A percentile compares a stretch with the other conserved stretches of the same genome.
These are phyloP conservation scores for Scytalidium lignicola DNA, from an alignment of 2,329 filamentous ascomycete species.

Conservation along the genomic window DNA sequence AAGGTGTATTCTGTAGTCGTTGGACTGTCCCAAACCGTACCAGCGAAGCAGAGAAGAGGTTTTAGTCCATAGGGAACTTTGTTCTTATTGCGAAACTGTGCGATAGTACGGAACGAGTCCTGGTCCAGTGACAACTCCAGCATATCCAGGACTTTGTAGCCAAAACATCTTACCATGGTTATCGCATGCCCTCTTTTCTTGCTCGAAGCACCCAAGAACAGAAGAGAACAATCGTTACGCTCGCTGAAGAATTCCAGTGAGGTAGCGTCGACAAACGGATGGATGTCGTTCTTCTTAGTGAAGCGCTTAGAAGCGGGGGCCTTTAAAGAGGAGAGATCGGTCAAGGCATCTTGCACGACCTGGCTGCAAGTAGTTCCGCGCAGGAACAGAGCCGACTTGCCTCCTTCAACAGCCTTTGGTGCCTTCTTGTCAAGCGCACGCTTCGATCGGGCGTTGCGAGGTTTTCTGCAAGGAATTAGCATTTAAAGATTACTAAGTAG, in stretches of 20 bases:
- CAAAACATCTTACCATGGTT: slow-evolving; percentile 77
- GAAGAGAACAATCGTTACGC: slow-evolving; percentile 88
- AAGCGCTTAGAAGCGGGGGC: slow-evolving; percentile 84
- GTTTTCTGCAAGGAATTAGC: slow-evolving; percentile 43
- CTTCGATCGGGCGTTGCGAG: slow-evolving; percentile 84
- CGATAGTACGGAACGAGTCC: slow-evolving; percentile 62
- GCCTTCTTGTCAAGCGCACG: slow-evolving; percentile 90
- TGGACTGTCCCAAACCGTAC: slow-evolving; percentile 79
- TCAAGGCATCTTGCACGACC: slow-evolving; percentile 74
- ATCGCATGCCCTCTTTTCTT: slow-evolving; percentile 96
- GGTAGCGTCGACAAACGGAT: slow-evolving; percentile 85
- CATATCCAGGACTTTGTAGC: slow-evolving; percentile 89
- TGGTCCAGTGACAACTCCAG: slow-evolving; percentile 81
- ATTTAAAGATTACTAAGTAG: neutral
- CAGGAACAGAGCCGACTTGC: slow-evolving; percentile 85
- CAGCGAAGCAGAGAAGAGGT: slow-evolving; percentile 87
- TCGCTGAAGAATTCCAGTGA: slow-evolving; percentile 92
- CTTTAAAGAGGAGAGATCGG: slow-evolving; percentile 79
- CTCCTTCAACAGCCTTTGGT: slow-evolving; percentile 83
- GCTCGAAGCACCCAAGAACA: slow-evolving; percentile 77
- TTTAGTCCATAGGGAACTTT: slow-evolving; percentile 77
- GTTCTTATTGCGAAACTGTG: slow-evolving; percentile 68
- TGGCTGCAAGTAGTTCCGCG: slow-evolving; percentile 82
- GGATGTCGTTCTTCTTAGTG: slow-evolving; percentile 93
- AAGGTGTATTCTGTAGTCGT: slow-evolving; percentile 75